Percentiles rank a stretch among this genome's conserved stretches.
Conservation (phyloP, 805 yeast species). For the Wickerhamomyces strasburgensis region DNA sequence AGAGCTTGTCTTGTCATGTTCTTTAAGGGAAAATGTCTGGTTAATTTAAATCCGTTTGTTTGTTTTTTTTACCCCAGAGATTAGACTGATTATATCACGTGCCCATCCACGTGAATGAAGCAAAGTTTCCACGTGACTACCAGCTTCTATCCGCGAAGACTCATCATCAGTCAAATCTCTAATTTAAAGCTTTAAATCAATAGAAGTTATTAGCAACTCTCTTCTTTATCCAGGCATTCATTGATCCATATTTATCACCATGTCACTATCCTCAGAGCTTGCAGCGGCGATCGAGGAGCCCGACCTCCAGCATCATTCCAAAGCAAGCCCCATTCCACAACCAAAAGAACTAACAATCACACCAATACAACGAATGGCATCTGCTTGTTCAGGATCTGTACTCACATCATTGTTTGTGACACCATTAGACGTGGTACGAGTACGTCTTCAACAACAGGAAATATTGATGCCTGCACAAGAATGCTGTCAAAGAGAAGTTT, state of each 20-base stretch:
- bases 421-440: constrained; percentile 77
- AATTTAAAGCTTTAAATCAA: too few species aligned
- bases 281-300: constrained; percentile 21
- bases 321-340: constrained; percentile 5
- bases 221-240: too few species aligned
- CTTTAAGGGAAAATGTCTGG: too few species aligned
- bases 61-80: background rate
- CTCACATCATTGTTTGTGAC: constrained; percentile 70
- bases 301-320: constrained; percentile 6
- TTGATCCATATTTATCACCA: too few species aligned
- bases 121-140: background rate
- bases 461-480: constrained; percentile 42
- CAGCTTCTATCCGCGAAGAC: too few species aligned
- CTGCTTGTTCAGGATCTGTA: constrained; percentile 74
- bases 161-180: too few species aligned
- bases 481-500: constrained; percentile 35
- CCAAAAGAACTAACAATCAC: constrained; percentile 33
- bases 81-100: background rate
- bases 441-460: constrained; percentile 74
- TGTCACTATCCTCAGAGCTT: constrained; percentile 19
- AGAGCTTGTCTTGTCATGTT: too few species aligned
- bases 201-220: too few species aligned
- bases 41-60: too few species aligned
- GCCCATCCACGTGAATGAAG: background rate
- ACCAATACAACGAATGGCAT: constrained; percentile 60